Evolutionary conservation across 2,329 filamentous ascomycete genomes (phyloP).

Genomic region (Aspergillus sergii): DNA sequence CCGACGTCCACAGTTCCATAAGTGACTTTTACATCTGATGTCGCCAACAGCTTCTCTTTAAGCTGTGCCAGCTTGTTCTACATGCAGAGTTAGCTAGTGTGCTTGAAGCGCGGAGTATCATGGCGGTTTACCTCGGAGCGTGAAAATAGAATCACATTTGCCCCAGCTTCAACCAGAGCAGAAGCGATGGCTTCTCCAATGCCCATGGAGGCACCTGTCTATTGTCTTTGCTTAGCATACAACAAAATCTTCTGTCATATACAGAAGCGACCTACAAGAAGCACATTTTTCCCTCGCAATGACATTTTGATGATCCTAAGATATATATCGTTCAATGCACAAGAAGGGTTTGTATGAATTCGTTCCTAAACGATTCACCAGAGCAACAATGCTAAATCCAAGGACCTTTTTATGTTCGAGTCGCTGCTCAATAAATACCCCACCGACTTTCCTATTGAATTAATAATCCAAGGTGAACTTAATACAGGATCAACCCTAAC

Average conservation of each 20-base stretch:
- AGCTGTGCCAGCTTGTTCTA: conserved; percentile 21
- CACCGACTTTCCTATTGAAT: background rate
- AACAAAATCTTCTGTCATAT: background rate
- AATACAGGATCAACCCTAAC: background rate
- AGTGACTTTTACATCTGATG: conserved; percentile 11
- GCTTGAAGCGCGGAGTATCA: background rate
- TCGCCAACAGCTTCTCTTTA: conserved; percentile 7
- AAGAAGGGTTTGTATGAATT: too few species aligned
- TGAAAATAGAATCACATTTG: conserved; percentile 48
- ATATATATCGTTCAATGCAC: too few species aligned
- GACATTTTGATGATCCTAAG: background rate
- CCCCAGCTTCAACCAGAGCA: conserved; percentile 42
- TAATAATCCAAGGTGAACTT: background rate
- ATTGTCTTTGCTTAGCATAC: background rate
- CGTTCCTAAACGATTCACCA: background rate
- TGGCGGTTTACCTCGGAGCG: conserved; percentile 34
- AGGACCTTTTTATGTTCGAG: background rate
- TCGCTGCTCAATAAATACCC: too few species aligned
- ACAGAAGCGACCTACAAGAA: background rate
- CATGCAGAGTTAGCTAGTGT: conserved; percentile 7
- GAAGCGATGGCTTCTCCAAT: conserved; percentile 51
- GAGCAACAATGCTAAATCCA: background rate
- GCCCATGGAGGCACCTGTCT: conserved; percentile 51
- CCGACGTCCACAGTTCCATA: conserved; percentile 22
- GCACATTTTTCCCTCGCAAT: background rate